Evolutionary conservation across 306 rosid species (phyloP), one percentile per base, ranked within the genome.

Genomic region (Sindora glabra): DNA sequence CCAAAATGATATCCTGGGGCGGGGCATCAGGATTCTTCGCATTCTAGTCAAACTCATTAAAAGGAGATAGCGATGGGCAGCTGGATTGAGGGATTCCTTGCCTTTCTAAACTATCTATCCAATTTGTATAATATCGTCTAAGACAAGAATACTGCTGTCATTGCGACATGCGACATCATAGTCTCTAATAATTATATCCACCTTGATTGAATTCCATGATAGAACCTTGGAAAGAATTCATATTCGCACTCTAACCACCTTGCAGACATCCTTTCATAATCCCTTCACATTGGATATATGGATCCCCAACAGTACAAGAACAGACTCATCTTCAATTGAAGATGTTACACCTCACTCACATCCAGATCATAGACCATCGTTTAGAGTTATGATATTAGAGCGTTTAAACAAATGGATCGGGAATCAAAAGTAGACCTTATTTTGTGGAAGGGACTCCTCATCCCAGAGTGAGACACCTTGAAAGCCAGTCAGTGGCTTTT

Each of bases 141-240:
- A 22, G 75, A 73, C 72, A 64, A 76, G 33, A 40, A 36, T 1
- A 68, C 30, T 54, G 52, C 42, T 62, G 56, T 71, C 74, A 64
- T 36, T 55, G 53, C 64, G 25, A 66, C 60, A 46, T 59, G 46
- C n/a, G n/a, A n/a, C n/a, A n/a, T n/a, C n/a, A n/a, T n/a, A 47
- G 22, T 38, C 18, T 23, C 50, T 39, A 64, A 69, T 64, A 9
- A 75, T 64, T 58, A 22, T 29, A 9, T 41, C 25, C 29, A 14
- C 36, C 21, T 22, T 29, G 2, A 40, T 33, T 55, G 8, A 17
- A 19, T 41, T 48, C 46, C 39, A 4, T 42, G 21, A 68, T 34
- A 59, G 42, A 14, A n/a, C n/a, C n/a, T n/a, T n/a, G n/a, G n/a
- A n/a, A n/a, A n/a, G n/a, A n/a, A n/a, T 37, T 45, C 6, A 11